A percentile compares a stretch with the other conserved stretches of the same genome.
phyloP scores from a whole-genome alignment of 2,329 filamentous ascomycete genomes.

The Aspergillus aculeatinus region DNA sequence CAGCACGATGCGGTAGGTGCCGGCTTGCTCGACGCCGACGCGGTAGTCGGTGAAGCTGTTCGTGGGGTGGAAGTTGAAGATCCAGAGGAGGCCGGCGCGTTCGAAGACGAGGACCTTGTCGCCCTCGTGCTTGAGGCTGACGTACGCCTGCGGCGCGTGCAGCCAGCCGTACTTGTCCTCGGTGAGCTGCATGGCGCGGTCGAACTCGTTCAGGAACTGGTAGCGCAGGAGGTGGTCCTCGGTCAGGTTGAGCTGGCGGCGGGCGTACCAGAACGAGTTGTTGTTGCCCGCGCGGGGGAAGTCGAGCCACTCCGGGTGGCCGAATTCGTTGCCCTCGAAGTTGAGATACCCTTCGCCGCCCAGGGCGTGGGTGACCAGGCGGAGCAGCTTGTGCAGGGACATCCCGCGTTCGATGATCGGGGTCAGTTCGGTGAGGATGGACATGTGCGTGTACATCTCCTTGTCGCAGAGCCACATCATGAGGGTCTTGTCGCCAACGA shows the following conservation, averaged over 20 bases:
- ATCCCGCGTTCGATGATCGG: slow-evolving; percentile 87
- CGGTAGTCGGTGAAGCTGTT: slow-evolving; percentile 89
- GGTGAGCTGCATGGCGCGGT: slow-evolving; percentile 82
- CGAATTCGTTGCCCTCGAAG: slow-evolving; percentile 98
- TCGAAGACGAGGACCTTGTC: slow-evolving; percentile 98
- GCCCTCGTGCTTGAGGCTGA: slow-evolving; percentile 87
- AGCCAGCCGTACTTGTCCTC: slow-evolving; percentile 94
- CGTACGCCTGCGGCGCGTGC: slow-evolving; percentile 78
- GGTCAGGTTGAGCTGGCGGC: slow-evolving; percentile 88
- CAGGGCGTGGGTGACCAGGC: slow-evolving; percentile 83
- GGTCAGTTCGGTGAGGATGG: slow-evolving; percentile 76
- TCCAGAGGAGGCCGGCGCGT: slow-evolving; percentile 81
- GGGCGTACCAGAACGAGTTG: slow-evolving; percentile 92
- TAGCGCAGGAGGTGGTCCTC: slow-evolving; percentile 86
- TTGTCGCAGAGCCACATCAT: slow-evolving; percentile 99
- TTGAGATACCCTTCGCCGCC: slow-evolving; percentile 97
- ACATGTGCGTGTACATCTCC: slow-evolving; percentile 98
- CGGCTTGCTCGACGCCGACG: slow-evolving; percentile 78
- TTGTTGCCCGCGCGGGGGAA: slow-evolving; percentile 91
- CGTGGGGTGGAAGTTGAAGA: slow-evolving; percentile 93
- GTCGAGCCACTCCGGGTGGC: slow-evolving; percentile 97
- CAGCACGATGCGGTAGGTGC: slow-evolving; percentile 83
- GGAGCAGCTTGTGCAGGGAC: slow-evolving; percentile 95
- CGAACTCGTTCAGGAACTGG: slow-evolving; percentile 88
- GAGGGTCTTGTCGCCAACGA: slow-evolving; percentile 93